These are phyloP conservation scores for Calvatia gigantea DNA, from an alignment of 768 basidiomycete species.

Conservation along the genomic window DNA sequence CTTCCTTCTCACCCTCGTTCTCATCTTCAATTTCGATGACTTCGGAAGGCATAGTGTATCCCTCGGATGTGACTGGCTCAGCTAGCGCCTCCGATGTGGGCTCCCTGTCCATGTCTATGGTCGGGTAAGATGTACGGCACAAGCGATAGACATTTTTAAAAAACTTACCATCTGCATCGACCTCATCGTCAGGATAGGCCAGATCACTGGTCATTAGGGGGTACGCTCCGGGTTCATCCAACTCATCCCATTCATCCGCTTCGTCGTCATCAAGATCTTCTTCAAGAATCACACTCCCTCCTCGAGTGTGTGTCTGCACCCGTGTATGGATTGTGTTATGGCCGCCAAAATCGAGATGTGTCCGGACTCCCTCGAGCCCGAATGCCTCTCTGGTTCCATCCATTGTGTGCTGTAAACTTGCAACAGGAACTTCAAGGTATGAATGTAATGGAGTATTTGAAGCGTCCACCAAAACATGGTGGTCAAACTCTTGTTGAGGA, in stretches of 20 bases:
- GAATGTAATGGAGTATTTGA: not conserved
- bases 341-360: not conserved
- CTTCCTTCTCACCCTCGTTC: not conserved
- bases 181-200: not conserved
- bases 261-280: conserved; percentile 12
- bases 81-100: not conserved
- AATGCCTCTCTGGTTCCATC: not conserved
- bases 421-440: not conserved
- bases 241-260: conserved; percentile 10
- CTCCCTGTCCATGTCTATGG: not conserved
- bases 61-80: not conserved
- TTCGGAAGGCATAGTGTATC: not conserved
- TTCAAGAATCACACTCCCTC: not conserved
- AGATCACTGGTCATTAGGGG: conserved; percentile 10
- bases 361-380: not conserved
- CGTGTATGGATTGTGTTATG: not conserved
- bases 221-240: not conserved
- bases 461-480: not conserved
- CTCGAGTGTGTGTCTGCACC: too few relatives aligned
- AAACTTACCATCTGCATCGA: not conserved
- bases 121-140: not conserved
- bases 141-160: not conserved
- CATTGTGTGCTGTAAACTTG: not conserved
- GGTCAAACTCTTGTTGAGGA: too few relatives aligned
- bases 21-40: conserved; percentile 3